phyloP scores from a whole-genome alignment of 2,329 filamentous ascomycete species.

The Xylaria sp. region DNA sequence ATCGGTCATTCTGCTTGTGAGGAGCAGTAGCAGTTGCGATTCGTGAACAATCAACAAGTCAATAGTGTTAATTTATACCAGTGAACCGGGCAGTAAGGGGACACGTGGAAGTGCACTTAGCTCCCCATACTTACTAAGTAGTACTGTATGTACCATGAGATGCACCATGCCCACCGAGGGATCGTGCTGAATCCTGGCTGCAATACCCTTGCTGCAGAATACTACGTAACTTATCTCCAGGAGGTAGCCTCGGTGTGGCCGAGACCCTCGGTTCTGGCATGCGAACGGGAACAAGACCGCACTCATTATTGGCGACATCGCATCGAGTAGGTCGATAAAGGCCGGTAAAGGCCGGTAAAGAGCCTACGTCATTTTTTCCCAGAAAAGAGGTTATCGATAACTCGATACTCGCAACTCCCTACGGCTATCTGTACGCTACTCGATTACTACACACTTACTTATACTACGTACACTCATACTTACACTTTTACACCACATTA shows the following conservation, averaged over 20 bases:
- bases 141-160: background rate
- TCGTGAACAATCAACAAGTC: too few relatives aligned
- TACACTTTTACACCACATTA: too few relatives aligned
- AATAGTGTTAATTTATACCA: too few relatives aligned
- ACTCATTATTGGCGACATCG: background rate
- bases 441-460: background rate
- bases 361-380: background rate
- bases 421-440: too few relatives aligned
- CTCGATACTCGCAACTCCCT: background rate
- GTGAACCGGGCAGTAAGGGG: too few relatives aligned
- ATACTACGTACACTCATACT: too few relatives aligned
- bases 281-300: background rate
- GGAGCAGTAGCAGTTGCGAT: too few relatives aligned
- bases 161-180: background rate
- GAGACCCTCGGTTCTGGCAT: background rate
- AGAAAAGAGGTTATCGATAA: background rate
- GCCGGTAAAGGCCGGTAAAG: background rate
- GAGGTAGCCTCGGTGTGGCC: constrained; percentile 1
- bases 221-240: too few relatives aligned
- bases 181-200: constrained; percentile 1
- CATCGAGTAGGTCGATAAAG: background rate
- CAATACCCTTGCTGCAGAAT: background rate
- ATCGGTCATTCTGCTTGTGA: too few relatives aligned
- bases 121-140: background rate
- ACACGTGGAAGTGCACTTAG: too few relatives aligned